Evolutionary conservation across 2,329 filamentous ascomycete species (phyloP).

Genomic region (Botryotinia convoluta): DNA sequence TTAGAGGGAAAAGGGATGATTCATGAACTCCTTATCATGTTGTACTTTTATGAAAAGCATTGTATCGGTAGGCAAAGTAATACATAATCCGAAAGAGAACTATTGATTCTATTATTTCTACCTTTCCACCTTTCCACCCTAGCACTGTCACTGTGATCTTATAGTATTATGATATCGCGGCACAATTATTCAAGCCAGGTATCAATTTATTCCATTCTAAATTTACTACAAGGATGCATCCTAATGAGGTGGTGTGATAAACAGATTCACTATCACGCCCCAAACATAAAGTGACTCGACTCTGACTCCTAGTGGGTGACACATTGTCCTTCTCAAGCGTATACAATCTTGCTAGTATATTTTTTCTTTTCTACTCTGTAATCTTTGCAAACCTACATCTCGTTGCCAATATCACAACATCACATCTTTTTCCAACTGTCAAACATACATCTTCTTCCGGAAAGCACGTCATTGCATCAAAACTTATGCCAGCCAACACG

Average conservation of each 20-base stretch:
- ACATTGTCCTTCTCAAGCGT: neutral
- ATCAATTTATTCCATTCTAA: neutral
- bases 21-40: neutral
- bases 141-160: neutral
- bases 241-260: neutral
- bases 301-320: neutral
- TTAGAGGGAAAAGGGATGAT: neutral
- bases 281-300: neutral
- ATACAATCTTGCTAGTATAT: neutral
- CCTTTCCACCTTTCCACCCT: neutral
- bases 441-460: neutral
- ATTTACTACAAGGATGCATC: neutral
- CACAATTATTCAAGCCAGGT: neutral
- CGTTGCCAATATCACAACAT: neutral
- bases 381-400: neutral
- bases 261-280: neutral
- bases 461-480: neutral
- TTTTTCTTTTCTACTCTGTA: neutral
- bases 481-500: neutral
- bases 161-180: neutral
- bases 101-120: neutral
- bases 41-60: neutral
- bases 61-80: slow-evolving; percentile 6
- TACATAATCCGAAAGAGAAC: neutral
- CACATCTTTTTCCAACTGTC: neutral